Conservation (phyloP, 345 rosid genomes). For the Eucalyptus curtisii region DNA sequence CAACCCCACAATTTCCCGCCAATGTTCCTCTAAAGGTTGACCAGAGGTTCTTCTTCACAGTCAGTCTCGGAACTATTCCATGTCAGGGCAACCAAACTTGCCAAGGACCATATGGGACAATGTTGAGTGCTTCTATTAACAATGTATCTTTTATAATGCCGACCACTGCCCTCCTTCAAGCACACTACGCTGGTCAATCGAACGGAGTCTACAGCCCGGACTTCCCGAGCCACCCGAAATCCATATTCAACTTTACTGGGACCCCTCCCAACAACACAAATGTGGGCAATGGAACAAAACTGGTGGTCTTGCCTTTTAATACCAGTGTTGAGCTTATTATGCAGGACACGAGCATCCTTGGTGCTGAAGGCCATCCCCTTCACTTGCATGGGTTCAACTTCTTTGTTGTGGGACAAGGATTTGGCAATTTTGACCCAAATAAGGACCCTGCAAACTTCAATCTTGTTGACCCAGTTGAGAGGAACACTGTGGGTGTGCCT, state of each 20-base stretch:
- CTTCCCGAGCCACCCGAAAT: conserved; percentile 29
- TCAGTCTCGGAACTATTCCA: conserved; percentile 47
- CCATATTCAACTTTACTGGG: conserved; percentile 41
- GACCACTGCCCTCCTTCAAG: conserved; percentile 48
- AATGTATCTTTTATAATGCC: conserved; percentile 53
- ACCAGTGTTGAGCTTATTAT: conserved; percentile 44
- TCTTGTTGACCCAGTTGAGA: conserved; percentile 37
- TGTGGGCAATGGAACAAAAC: conserved; percentile 47
- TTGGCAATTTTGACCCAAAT: conserved; percentile 37
- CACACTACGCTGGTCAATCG: conserved; percentile 42
- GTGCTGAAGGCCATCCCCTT: conserved; percentile 67
- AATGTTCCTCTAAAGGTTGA: conserved; percentile 46
- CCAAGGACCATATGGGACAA: conserved; percentile 60
- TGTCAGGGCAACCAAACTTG: conserved; percentile 41
- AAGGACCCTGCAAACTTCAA: conserved; percentile 50
- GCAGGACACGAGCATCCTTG: conserved; percentile 69
- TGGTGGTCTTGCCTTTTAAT: conserved; percentile 42
- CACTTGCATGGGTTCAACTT: conserved; percentile 65
- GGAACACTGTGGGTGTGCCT: conserved; percentile 57
- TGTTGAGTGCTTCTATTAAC: conserved; percentile 47
- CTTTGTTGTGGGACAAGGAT: conserved; percentile 69
- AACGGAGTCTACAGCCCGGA: conserved; percentile 28
- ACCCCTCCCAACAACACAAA: conserved; percentile 36
- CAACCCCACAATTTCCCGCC: conserved; percentile 28
- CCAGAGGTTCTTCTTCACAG: conserved; percentile 33